Evolutionary conservation across 2,329 filamentous ascomycete genomes (phyloP).

Genomic region (Epichloe typhina): DNA sequence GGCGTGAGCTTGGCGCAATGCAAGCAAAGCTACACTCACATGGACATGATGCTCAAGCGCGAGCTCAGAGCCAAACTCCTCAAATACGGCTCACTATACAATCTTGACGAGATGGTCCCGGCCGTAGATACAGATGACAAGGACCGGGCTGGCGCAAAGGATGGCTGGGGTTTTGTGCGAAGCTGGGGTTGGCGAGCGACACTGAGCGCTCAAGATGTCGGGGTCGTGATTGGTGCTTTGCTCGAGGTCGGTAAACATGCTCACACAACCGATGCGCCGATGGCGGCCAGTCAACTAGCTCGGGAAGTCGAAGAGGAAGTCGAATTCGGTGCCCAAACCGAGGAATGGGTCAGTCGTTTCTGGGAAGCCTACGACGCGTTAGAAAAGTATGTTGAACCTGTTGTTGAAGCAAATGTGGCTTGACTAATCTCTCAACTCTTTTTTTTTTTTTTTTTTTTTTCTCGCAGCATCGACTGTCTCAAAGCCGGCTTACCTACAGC

Average conservation of each 20-base stretch:
- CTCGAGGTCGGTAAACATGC: slow-evolving; percentile 70
- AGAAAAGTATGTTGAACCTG: slow-evolving; percentile 40
- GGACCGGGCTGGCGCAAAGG: slow-evolving; percentile 59
- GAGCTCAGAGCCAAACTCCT: slow-evolving; percentile 73
- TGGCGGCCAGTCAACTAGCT: slow-evolving; percentile 17
- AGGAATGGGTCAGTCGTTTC: slow-evolving; percentile 55
- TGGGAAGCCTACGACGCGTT: slow-evolving; percentile 63
- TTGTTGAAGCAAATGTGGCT: too few species aligned
- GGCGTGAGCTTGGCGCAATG: slow-evolving; percentile 88
- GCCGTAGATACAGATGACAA: slow-evolving; percentile 57
- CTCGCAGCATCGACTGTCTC: slow-evolving; percentile 55
- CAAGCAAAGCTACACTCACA: slow-evolving; percentile 91
- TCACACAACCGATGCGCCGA: slow-evolving; percentile 19
- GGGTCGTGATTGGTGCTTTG: slow-evolving; percentile 82
- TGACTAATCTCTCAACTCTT: background rate
- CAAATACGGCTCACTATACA: slow-evolving; percentile 86
- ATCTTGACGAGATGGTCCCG: slow-evolving; percentile 85
- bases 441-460: too few species aligned
- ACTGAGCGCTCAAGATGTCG: slow-evolving; percentile 82
- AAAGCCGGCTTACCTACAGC: slow-evolving; percentile 68
- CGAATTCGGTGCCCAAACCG: slow-evolving; percentile 37
- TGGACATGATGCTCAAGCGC: slow-evolving; percentile 94
- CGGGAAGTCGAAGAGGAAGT: slow-evolving; percentile 34
- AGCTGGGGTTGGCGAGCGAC: slow-evolving; percentile 98
- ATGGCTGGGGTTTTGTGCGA: slow-evolving; percentile 93